Evolutionary conservation across 164 flowering plant genomes (phyloP).

Genomic region (Sextonia rubra): DNA sequence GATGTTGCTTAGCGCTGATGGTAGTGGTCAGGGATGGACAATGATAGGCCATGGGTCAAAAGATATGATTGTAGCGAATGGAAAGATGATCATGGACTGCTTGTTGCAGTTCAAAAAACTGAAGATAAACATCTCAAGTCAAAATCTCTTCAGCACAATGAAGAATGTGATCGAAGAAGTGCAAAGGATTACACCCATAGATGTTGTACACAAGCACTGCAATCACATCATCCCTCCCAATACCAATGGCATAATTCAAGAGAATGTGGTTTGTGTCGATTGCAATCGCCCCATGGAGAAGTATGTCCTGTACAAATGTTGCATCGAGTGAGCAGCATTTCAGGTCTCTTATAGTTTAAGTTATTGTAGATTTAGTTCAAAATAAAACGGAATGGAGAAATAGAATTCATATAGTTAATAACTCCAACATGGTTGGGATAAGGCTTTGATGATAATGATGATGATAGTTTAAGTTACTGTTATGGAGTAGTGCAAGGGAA

Average conservation of each 20-base stretch:
- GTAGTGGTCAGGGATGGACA: constrained; percentile 58
- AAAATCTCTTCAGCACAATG: constrained; percentile 48
- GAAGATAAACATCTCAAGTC: constrained; percentile 21
- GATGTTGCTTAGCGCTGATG: constrained; percentile 47
- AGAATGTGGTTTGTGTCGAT: constrained; percentile 53
- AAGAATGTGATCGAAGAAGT: constrained; percentile 7
- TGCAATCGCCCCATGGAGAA: constrained; percentile 72
- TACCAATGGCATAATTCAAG: constrained; percentile 36
- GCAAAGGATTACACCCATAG: constrained; percentile 11
- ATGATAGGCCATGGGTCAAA: constrained; percentile 40
- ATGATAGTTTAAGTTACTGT: too few species aligned
- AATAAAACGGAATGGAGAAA: too few species aligned
- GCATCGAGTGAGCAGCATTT: constrained; percentile 13
- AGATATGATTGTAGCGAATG: constrained; percentile 43
- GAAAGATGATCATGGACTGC: constrained; percentile 29
- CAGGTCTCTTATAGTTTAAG: background rate
- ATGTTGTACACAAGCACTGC: constrained; percentile 56
- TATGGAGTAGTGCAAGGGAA: too few species aligned
- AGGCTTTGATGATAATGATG: too few species aligned
- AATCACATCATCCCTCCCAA: constrained; percentile 61
- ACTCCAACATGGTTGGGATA: too few species aligned
- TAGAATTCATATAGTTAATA: too few species aligned
- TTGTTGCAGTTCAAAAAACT: constrained; percentile 30
- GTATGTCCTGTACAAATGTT: constrained; percentile 71
- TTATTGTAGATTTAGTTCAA: too few species aligned